Base-by-base conservation (phyloP, 306 rosid genomes). In the Gynostemma pentaphyllum region DNA sequence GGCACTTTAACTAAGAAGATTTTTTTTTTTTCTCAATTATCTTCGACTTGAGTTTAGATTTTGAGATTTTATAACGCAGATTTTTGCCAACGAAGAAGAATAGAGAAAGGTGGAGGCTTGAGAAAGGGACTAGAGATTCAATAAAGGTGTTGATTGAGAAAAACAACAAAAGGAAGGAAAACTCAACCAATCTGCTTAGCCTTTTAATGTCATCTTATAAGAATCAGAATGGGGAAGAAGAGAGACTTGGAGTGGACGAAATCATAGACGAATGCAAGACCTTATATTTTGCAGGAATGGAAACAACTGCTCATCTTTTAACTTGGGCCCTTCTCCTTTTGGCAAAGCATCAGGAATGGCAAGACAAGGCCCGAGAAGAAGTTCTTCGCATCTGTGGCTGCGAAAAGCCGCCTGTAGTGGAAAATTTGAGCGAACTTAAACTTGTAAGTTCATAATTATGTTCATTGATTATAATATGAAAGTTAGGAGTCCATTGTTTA, bases 211-310 rank as follows among this genome's bases (percentile, higher is more conserved):
- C 72, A 39, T 53, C 78, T 42, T 84, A 72, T 64, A 82, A 84
- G 68, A 90, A 79, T 66, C 86, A 81, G 42, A 69, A 45, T 23
- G 95, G 86, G 9, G 86, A 75, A 67, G 90, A 87, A 67, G 85
- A 81, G 34, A 78, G 57, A 34, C 66, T 87, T 45, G 65, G 75
- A 21, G 37, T 79, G 62, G 84, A 81, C 37, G 88, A 86, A 28
- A 75, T 89, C 39, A 81, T 86, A 5, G 75, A 81, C 53, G 94
- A 86, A 62, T 86, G 97, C 66, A 86, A 84, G 80, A 81, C 88
- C 39, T 79, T 86, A 71, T 84, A 82, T 78, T 78, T 90, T 55
- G 74, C 82, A 19, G 97, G 94, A 67, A 87, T 83, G 74, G 94
- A 81, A 42, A 81, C 95, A 32, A 81, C 86, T 5, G 87, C 85